Conservation (phyloP, 768 basidiomycete species). For the Kondoa malvinella region DNA sequence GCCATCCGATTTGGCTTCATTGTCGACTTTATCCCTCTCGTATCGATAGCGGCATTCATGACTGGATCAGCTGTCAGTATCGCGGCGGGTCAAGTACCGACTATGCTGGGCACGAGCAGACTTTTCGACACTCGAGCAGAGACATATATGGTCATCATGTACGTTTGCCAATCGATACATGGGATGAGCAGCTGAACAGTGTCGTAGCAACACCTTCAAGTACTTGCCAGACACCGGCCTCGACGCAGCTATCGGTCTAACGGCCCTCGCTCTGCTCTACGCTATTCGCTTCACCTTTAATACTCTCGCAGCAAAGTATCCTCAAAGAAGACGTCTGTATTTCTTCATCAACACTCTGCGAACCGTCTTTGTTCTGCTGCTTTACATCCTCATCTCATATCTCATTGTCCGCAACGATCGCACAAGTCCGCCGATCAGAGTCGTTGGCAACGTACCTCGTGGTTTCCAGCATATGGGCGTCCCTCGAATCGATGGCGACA, state of each 20-base stretch:
- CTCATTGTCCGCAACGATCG: constrained; percentile 54
- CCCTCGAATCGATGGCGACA: constrained; percentile 28
- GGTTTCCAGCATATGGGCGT: constrained; percentile 41
- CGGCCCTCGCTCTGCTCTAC: constrained; percentile 40
- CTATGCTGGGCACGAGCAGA: constrained; percentile 59
- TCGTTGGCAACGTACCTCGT: constrained; percentile 43
- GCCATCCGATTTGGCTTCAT: constrained; percentile 80
- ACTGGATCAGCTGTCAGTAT: constrained; percentile 74
- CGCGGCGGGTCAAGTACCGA: constrained; percentile 69
- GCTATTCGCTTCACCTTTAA: constrained; percentile 46
- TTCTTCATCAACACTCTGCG: constrained; percentile 46
- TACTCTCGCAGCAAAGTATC: constrained; percentile 42
- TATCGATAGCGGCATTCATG: constrained; percentile 60
- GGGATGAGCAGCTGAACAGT: neutral
- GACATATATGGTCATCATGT: constrained; percentile 70
- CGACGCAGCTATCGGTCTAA: constrained; percentile 71
- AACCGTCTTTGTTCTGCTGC: constrained; percentile 44
- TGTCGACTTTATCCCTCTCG: constrained; percentile 74
- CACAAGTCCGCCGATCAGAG: constrained; percentile 55
- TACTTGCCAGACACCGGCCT: constrained; percentile 42
- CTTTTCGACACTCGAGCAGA: constrained; percentile 49
- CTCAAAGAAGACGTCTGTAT: constrained; percentile 52
- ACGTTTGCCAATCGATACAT: neutral
- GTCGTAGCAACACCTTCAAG: constrained; percentile 55
- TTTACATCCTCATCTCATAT: constrained; percentile 69